A percentile compares a stretch with the other conserved stretches of the same genome.
Conservation (phyloP, 768 basidiomycete genomes). For the Psilocybe cubensis region DNA sequence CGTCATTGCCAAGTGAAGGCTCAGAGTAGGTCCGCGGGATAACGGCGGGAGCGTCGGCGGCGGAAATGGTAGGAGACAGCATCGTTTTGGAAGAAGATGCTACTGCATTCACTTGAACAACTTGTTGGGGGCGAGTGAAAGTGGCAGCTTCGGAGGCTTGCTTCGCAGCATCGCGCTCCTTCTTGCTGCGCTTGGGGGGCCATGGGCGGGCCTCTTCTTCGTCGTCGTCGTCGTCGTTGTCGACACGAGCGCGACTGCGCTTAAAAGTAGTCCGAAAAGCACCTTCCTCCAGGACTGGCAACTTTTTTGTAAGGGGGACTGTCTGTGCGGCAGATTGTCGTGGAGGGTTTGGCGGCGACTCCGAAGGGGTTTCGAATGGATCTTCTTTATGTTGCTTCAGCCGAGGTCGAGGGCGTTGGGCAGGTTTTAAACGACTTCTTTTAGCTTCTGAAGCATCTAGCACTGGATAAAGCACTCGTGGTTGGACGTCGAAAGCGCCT, state of each 20-base stretch:
- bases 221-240: conserved; percentile 18
- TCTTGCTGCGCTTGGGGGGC: conserved; percentile 29
- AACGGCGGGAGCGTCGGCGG: neutral
- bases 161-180: neutral
- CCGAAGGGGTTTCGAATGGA: conserved; percentile 15
- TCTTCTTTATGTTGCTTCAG: conserved; percentile 14
- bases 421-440: neutral
- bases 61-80: conserved; percentile 3
- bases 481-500: neutral
- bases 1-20: neutral
- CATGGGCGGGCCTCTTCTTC: conserved; percentile 12
- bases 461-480: conserved; percentile 4
- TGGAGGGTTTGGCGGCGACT: conserved; percentile 4
- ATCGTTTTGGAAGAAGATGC: conserved; percentile 31
- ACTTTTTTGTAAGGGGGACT: conserved; percentile 12
- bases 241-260: conserved; percentile 9
- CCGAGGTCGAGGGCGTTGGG: neutral
- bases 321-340: conserved; percentile 1
- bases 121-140: neutral
- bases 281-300: conserved; percentile 28
- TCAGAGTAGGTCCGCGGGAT: neutral
- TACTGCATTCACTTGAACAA: conserved; percentile 28
- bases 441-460: conserved; percentile 8
- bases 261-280: conserved; percentile 31
- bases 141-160: neutral